Base-by-base conservation (phyloP, 805 yeast genomes). In the Kodamaea sagamina region DNA sequence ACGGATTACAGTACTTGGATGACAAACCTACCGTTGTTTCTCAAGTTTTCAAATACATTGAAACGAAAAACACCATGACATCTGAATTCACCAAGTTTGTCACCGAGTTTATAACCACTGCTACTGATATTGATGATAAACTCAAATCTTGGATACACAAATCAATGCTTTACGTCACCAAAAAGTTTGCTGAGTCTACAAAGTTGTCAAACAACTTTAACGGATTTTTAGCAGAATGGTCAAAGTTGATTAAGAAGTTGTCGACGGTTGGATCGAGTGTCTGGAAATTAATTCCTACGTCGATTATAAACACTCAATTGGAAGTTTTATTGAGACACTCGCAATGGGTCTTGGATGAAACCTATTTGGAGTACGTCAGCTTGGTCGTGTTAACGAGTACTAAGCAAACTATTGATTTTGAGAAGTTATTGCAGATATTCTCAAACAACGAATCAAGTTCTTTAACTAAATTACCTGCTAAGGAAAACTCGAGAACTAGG, bases 361-460 rank as follows among this genome's bases (percentile, higher is more conserved):
- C 47, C 0, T 68, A 78, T n/a, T 53, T 86, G 50, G 67, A 72
- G 31, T 77, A 82, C 53, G 64, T 69, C 3, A 60, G 60, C 44
- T 50, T 64, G 29, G 47, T 78, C 1, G 53, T 80, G 11, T 44
- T 71, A 29, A 51, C 68, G 2, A 73, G 73, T 1, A 44, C 49
- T 11, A 52, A 62, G 1, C 60, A 58, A 19, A 54, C 52, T 13
- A 62, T 75, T 36, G 74, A 78, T 19, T 69, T 61, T 50, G 72
- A 68, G 13, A 83, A 75, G 51, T 67, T 81, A 36, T 60, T 89
- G 8, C 95, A 87, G 53, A 71, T 86, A 7, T 67, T 84, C 27
- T 50, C 85, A 15, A 81, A 78, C 55, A 82, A 80, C 54, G 76
- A 71, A 1, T 45, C 55, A 2, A 75, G 67, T 39, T 50, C 56